A percentile compares a stretch with the other conserved stretches of the same genome.
Evolutionary conservation across 106 monocot species (phyloP).

Genomic region (Dendrobium officinale): DNA sequence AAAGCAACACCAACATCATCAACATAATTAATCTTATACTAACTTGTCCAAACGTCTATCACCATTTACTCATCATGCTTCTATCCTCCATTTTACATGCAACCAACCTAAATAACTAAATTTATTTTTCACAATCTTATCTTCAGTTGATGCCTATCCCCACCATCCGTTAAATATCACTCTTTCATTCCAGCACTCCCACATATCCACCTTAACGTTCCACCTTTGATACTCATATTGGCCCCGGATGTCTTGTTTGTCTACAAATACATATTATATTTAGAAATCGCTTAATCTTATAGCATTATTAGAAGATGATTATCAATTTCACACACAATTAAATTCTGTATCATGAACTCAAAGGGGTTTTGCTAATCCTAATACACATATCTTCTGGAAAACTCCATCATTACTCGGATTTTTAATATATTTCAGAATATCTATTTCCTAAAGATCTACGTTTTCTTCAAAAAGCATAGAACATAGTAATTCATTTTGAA

Average conservation of each 20-base stretch:
- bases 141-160: background rate
- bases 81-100: background rate
- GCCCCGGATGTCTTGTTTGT: background rate
- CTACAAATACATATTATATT: background rate
- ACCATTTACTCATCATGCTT: background rate
- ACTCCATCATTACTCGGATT: no score
- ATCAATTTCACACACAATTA: background rate
- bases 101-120: background rate
- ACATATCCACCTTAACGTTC: background rate
- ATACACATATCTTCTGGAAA: no score
- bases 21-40: background rate
- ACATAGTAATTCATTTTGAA: no score
- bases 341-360: no score
- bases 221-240: background rate
- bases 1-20: background rate
- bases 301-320: background rate
- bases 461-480: no score
- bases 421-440: no score
- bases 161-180: no score
- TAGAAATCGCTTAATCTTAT: background rate
- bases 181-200: background rate
- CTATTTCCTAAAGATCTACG: no score
- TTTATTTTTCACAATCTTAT: background rate
- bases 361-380: no score
- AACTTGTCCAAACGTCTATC: background rate